Base-by-base conservation (phyloP, 495 filamentous ascomycete genomes). In the Melanomma pulvis-pyrius region DNA sequence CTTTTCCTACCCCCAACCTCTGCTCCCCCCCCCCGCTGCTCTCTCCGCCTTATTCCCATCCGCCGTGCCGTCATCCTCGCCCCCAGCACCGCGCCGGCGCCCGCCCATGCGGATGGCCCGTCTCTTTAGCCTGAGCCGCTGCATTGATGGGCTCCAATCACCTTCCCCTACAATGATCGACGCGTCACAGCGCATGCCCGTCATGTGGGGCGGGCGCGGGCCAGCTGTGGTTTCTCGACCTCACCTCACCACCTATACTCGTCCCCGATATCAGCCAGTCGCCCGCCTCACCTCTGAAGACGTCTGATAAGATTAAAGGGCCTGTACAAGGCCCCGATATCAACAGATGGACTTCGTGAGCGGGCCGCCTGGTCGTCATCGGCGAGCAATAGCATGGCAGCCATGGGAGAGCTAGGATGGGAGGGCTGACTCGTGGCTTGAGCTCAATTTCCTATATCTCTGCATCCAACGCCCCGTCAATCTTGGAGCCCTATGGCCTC, bases 271-370 rank as follows among this genome's bases (percentile, higher is more conserved):
- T 62, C n/a, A 28, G 44, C 15, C 52, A 30, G 47, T 24, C 36
- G 19, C 59, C n/a, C 25, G 53, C 59, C 51, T 44, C 24, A 44
- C 57, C 62, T 51, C 54, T 39, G 47, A 60, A 53, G 64, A 22
- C 12, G 21, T 29, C 53, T 44, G 63, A 29, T 67, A 63, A 71
- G 59, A 71, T 71, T 71, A 71, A 67, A 71, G 68, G 68, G 68
- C 63, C 25, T 55, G 7, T 44, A 6, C 13, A 44, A 44, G 39
- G 39, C 39, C 39, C 39, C 39, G 39, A 44, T 44, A n/a, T 44
- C 39, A 44, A 7, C 39, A 44, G 2, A n/a, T 44, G 28, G 12
- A 19, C 47, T 29, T 34, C 29, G 60, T 21, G 7, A 26, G 60
- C 60, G 26, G 60, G 2, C 26, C 28, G 30, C 41, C 53, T 30